These are phyloP conservation scores for Trichosanthes truncata DNA, from an alignment of 306 rosid species.

Conservation along the genomic window DNA sequence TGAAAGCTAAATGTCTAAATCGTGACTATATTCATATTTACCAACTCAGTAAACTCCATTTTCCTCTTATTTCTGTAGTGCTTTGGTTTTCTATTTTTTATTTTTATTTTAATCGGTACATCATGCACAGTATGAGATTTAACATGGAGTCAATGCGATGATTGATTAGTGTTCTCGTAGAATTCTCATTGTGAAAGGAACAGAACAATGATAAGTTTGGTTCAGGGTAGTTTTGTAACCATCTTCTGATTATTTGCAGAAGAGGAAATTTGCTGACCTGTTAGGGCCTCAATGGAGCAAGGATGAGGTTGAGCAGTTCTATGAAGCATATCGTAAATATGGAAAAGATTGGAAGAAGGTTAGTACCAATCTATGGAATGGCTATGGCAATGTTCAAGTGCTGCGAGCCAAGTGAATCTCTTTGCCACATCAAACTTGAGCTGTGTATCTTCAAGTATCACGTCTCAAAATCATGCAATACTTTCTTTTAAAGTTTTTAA, in stretches of 20 bases:
- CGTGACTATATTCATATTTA: neutral
- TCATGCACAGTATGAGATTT: neutral
- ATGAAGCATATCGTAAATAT: constrained; percentile 73
- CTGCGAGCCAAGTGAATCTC: neutral
- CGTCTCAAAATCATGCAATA: neutral
- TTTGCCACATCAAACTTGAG: neutral
- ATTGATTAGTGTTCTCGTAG: neutral
- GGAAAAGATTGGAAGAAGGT: constrained; percentile 99
- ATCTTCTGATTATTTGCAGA: constrained; percentile 40
- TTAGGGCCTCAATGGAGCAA: constrained; percentile 90
- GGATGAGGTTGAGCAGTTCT: constrained; percentile 68
- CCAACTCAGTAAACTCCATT: neutral
- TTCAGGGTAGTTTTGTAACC: constrained; percentile 14
- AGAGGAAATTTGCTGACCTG: constrained; percentile 85
- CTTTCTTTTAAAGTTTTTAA: neutral
- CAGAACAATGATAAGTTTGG: constrained; percentile 3
- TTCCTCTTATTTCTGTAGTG: neutral
- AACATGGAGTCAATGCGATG: neutral
- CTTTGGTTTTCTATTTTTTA: neutral
- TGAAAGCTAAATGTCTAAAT: neutral
- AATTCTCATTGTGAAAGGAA: constrained; percentile 1
- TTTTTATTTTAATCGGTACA: neutral
- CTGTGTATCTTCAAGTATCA: neutral
- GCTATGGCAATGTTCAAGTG: neutral
- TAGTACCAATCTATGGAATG: constrained; percentile 18